A percentile compares a stretch with the other conserved stretches of the same genome.
phyloP scores from a whole-genome alignment of 2,329 filamentous ascomycete species.

The Chrysoporthe cubensis region DNA sequence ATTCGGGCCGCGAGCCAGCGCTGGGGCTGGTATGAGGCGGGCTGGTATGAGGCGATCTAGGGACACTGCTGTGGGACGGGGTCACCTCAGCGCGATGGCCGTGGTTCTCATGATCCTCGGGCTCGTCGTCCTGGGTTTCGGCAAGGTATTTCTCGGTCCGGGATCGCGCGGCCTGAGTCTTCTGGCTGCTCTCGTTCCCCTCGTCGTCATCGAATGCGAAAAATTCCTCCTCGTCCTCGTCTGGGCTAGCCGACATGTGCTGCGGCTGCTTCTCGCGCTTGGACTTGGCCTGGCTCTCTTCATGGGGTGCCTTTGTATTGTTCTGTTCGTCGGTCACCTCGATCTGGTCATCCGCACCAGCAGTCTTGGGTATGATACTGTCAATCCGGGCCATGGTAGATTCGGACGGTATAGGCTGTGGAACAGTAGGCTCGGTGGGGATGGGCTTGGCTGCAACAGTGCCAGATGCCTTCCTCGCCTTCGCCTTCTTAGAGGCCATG shows the following conservation, averaged over 20 bases:
- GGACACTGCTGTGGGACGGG: not conserved
- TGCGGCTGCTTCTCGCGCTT: not conserved
- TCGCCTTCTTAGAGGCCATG: conserved; percentile 28
- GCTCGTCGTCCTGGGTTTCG: conserved; percentile 2
- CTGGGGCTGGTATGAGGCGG: conserved; percentile 18
- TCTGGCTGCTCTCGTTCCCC: not conserved
- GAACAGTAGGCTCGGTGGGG: not conserved
- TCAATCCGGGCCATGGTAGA: not conserved
- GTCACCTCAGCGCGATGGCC: not conserved
- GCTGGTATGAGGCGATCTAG: conserved; percentile 12
- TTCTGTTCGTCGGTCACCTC: not conserved
- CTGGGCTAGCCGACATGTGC: conserved; percentile 10
- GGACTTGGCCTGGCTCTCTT: not conserved
- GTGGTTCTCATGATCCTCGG: not conserved
- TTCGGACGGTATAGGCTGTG: not conserved
- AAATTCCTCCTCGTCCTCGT: conserved; percentile 21
- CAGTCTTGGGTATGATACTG: not conserved
- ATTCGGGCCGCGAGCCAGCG: conserved; percentile 8
- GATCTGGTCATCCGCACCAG: not conserved
- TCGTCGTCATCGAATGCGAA: conserved; percentile 24
- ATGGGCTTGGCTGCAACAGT: conserved; percentile 5
- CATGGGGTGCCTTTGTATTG: conserved; percentile 13
- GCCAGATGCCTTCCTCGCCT: not conserved
- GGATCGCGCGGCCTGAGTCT: conserved; percentile 10
- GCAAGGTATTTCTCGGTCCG: conserved; percentile 21